phyloP scores from a whole-genome alignment of 2,329 filamentous ascomycete species.

The Pseudogymnoascus sp. region DNA sequence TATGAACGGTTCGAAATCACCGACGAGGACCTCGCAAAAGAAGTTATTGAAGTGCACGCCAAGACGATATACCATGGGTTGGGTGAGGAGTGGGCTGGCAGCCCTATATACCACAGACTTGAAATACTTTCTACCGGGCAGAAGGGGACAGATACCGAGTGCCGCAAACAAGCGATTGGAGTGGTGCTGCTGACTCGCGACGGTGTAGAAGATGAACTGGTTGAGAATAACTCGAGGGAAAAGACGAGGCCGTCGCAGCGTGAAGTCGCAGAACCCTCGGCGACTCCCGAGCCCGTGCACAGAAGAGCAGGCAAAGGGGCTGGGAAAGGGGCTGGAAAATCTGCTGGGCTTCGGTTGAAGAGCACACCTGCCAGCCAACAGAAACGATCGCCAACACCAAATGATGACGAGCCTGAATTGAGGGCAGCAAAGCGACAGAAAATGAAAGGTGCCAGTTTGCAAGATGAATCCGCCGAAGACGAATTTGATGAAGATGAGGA shows the following conservation, averaged over 20 bases:
- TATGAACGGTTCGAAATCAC: constrained; percentile 10
- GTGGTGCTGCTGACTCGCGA: not conserved
- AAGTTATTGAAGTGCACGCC: constrained; percentile 10
- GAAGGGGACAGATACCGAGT: not conserved
- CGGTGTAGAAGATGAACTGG: not conserved
- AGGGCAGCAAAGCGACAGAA: constrained; percentile 6
- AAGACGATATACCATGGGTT: constrained; percentile 9
- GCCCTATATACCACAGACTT: constrained; percentile 9
- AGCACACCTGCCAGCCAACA: not conserved
- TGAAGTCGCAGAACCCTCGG: not conserved
- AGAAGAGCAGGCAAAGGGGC: not conserved
- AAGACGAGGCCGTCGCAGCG: not conserved
- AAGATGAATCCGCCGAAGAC: not conserved
- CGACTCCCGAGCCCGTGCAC: not conserved
- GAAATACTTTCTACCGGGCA: not conserved
- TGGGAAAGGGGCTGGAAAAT: not conserved
- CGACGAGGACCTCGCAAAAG: constrained; percentile 8
- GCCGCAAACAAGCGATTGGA: not conserved
- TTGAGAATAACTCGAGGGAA: not conserved
- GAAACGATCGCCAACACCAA: not conserved
- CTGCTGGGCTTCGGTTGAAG: not conserved
- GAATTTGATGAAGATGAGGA: constrained; percentile 5
- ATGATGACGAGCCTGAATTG: not conserved
- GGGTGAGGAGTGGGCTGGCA: constrained; percentile 9
- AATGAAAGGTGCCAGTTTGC: not conserved